Evolutionary conservation across 495 filamentous ascomycete species (phyloP).

Genomic region (Astrocystis sublimbata): DNA sequence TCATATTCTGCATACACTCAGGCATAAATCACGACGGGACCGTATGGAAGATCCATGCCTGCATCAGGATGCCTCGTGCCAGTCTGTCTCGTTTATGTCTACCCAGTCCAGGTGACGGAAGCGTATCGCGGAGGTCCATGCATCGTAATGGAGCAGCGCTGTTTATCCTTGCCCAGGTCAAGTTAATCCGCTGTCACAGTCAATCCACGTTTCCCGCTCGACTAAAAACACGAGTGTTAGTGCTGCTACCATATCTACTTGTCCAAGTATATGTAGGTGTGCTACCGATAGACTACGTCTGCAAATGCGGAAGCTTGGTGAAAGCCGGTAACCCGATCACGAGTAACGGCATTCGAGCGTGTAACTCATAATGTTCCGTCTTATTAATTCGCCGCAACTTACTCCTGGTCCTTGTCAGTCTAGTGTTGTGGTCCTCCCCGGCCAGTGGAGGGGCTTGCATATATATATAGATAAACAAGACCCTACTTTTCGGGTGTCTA

Average conservation of each 20-base stretch:
- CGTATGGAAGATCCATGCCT: neutral
- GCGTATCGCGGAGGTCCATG: too few relatives aligned
- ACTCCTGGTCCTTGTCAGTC: neutral
- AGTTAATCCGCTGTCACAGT: neutral
- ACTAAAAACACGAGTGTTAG: neutral
- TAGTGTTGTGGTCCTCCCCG: neutral
- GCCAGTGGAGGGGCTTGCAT: neutral
- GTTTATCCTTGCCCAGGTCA: neutral
- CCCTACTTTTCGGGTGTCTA: neutral
- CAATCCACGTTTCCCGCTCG: neutral
- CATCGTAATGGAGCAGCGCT: neutral
- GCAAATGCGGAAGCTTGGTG: neutral
- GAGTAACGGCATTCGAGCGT: neutral
- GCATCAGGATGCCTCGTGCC: neutral
- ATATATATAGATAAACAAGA: slow-evolving; percentile 1
- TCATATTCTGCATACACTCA: too few relatives aligned
- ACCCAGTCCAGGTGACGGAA: too few relatives aligned
- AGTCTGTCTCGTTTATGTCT: neutral
- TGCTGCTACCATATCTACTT: neutral
- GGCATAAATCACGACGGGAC: neutral
- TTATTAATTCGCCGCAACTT: neutral
- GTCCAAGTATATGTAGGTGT: neutral
- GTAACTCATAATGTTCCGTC: neutral
- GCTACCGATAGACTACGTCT: neutral
- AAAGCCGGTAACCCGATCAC: neutral